Percentiles rank a stretch among this genome's conserved stretches.
Evolutionary conservation across 179 eudicot species (phyloP).

Genomic region (Vitellaria paradoxa): DNA sequence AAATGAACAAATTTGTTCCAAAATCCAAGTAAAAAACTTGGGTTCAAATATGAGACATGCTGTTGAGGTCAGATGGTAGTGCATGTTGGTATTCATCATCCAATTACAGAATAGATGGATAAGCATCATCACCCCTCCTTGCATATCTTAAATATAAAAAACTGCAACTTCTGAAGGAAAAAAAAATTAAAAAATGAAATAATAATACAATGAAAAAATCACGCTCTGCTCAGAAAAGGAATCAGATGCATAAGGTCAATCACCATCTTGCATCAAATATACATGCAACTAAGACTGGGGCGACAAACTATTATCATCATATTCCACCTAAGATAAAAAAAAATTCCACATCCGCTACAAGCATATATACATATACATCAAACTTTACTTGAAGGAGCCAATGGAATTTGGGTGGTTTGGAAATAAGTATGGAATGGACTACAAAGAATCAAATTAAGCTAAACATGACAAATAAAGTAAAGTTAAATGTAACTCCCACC

Average conservation of each 20-base stretch:
- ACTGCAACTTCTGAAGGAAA: not conserved
- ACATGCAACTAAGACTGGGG: conserved; percentile 34
- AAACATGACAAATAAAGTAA: no score
- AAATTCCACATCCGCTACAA: not conserved
- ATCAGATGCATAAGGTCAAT: conserved; percentile 27
- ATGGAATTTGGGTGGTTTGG: no score
- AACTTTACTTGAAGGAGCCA: no score
- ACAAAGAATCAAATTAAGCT: no score
- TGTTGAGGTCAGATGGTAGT: conserved; percentile 65
- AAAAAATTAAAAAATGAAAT: not conserved
- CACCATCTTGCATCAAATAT: conserved; percentile 19
- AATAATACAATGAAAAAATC: not conserved
- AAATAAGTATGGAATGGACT: no score
- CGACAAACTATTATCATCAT: conserved; percentile 31
- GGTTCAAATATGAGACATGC: not conserved
- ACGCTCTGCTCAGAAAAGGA: not conserved
- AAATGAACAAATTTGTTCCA: not conserved
- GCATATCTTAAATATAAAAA: conserved; percentile 14
- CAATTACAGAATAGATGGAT: conserved; percentile 39
- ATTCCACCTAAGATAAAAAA: not conserved
- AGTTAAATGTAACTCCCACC: no score
- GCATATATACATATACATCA: not conserved
- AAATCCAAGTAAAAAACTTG: not conserved
- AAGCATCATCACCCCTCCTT: conserved; percentile 32
- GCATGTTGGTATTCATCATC: conserved; percentile 53